Conservation (phyloP, 495 filamentous ascomycete genomes). For the Friedmanniomyces endolithicus region DNA sequence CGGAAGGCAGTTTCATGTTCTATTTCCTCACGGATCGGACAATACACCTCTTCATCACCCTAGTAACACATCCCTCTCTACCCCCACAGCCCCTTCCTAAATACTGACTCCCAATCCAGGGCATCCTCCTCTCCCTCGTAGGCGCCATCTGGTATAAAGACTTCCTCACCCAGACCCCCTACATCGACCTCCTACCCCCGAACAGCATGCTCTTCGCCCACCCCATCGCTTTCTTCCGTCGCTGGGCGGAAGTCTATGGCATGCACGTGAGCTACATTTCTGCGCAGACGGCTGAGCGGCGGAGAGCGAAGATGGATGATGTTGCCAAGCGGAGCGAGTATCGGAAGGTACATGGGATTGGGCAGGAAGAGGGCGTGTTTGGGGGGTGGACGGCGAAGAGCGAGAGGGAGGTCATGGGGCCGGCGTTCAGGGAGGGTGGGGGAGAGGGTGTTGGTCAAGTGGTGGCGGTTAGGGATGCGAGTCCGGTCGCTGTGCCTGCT, state of each 20-base stretch:
- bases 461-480: slow-evolving; percentile 1
- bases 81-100: neutral
- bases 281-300: slow-evolving; percentile 50
- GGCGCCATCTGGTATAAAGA: slow-evolving; percentile 54
- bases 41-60: slow-evolving; percentile 66
- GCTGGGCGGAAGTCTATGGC: slow-evolving; percentile 52
- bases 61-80: slow-evolving; percentile 39
- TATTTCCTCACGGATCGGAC: slow-evolving; percentile 59
- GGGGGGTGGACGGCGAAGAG: slow-evolving; percentile 31
- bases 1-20: slow-evolving; percentile 58
- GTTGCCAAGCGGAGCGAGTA: slow-evolving; percentile 66
- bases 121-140: slow-evolving; percentile 55
- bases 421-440: slow-evolving; percentile 9
- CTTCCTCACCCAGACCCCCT: slow-evolving; percentile 59
- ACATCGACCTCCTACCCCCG: slow-evolving; percentile 57
- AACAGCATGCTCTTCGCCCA: slow-evolving; percentile 46
- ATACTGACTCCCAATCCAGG: slow-evolving; percentile 31
- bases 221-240: slow-evolving; percentile 47
- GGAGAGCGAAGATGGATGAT: slow-evolving; percentile 58
- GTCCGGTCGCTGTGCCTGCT: slow-evolving; percentile 8
- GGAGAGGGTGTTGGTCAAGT: slow-evolving; percentile 1
- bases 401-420: slow-evolving; percentile 15
- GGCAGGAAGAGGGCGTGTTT: slow-evolving; percentile 36
- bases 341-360: slow-evolving; percentile 69
- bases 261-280: slow-evolving; percentile 56